A percentile compares a stretch with the other conserved stretches of the same genome.
phyloP scores from a whole-genome alignment of 768 basidiomycete genomes.

The Tricholoma saponaceum region DNA sequence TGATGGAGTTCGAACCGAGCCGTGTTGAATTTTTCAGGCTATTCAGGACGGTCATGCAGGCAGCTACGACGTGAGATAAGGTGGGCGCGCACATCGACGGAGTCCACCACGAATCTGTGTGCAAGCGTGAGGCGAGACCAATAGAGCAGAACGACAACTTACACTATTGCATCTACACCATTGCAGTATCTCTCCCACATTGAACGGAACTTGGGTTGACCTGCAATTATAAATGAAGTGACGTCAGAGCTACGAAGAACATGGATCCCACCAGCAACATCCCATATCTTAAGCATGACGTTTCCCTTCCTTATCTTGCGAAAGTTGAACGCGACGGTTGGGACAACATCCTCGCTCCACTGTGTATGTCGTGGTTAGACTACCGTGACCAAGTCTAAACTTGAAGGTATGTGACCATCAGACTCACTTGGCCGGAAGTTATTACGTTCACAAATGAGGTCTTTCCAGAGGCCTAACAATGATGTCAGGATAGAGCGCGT shows the following conservation, averaged over 20 bases:
- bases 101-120: constrained; percentile 87
- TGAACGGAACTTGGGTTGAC: constrained; percentile 89
- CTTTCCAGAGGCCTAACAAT: constrained; percentile 81
- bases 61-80: neutral
- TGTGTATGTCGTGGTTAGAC: constrained; percentile 25
- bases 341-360: constrained; percentile 97
- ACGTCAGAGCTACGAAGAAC: constrained; percentile 4
- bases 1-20: constrained; percentile 84
- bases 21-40: constrained; percentile 81
- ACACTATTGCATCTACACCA: constrained; percentile 92
- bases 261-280: constrained; percentile 71
- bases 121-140: neutral
- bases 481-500: neutral
- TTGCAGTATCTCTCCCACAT: constrained; percentile 96
- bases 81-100: constrained; percentile 63
- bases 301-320: constrained; percentile 87
- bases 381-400: too few species aligned
- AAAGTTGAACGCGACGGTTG: constrained; percentile 92
- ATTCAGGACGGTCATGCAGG: constrained; percentile 3
- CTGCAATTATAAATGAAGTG: constrained; percentile 29
- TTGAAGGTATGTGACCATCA: neutral
- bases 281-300: constrained; percentile 92
- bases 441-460: constrained; percentile 93
- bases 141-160: constrained; percentile 21
- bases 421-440: constrained; percentile 70